Percentiles rank a stretch among this genome's conserved stretches.
Evolutionary conservation across 352 stramenopile species (phyloP).

Genomic region (Globisporangium paroecandrum): DNA sequence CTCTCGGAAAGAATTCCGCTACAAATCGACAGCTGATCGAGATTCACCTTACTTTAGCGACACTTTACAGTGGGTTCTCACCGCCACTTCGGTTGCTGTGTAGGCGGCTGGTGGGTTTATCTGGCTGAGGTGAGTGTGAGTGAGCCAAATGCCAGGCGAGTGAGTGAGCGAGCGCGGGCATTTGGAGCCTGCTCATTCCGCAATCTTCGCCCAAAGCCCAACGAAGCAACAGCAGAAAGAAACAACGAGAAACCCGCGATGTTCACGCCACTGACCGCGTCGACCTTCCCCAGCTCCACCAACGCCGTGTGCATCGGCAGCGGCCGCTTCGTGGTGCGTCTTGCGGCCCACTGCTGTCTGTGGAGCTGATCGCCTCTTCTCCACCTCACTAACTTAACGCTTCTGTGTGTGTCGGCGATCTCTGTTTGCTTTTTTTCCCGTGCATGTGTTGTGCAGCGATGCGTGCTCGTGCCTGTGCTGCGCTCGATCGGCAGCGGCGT

Average conservation of each 20-base stretch:
- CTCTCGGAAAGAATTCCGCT: background rate
- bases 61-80: background rate
- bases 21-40: background rate
- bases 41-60: background rate
- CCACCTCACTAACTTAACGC: background rate
- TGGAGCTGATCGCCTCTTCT: background rate
- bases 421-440: background rate
- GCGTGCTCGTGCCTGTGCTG: conserved; percentile 59
- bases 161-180: background rate
- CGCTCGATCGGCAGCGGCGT: conserved; percentile 34
- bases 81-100: background rate
- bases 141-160: background rate
- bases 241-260: background rate
- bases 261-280: conserved; percentile 8
- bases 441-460: conserved; percentile 24
- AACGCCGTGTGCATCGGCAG: conserved; percentile 31
- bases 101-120: background rate
- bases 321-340: conserved; percentile 32
- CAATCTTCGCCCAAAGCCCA: conserved; percentile 10
- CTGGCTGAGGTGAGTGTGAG: background rate
- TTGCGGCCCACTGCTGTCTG: background rate
- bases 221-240: background rate
- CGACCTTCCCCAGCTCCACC: conserved; percentile 8
- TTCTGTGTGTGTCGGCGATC: background rate
- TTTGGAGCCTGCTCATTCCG: background rate